phyloP scores from a whole-genome alignment of 2,329 filamentous ascomycete genomes.

The Ilyonectria sp. region DNA sequence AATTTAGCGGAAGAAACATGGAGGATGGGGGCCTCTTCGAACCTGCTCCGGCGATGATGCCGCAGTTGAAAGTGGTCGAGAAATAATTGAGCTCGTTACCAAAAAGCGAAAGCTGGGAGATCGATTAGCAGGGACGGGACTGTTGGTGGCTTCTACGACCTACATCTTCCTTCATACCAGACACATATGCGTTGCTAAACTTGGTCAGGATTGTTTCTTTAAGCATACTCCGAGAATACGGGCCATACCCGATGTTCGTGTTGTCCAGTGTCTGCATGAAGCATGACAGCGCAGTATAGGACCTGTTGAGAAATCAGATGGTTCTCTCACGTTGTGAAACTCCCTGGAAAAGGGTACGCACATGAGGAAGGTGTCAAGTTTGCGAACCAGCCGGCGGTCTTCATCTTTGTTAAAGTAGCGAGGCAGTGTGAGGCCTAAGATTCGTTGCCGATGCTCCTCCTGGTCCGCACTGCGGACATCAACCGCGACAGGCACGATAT shows the following conservation, averaged over 20 bases:
- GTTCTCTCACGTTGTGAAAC: background rate
- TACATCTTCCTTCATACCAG: slow-evolving; percentile 35
- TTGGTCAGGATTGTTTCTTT: background rate
- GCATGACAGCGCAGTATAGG: slow-evolving; percentile 29
- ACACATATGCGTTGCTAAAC: slow-evolving; percentile 33
- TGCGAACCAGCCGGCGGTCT: slow-evolving; percentile 25
- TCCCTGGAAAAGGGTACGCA: background rate
- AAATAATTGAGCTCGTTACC: slow-evolving; percentile 35
- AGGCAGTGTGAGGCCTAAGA: slow-evolving; percentile 22
- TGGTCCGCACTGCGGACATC: slow-evolving; percentile 8
- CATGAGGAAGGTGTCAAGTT: slow-evolving; percentile 31
- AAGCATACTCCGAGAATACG: no score
- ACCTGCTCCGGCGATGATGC: slow-evolving; percentile 34
- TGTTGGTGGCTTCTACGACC: background rate
- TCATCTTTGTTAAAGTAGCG: slow-evolving; percentile 30
- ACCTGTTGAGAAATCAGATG: slow-evolving; percentile 7
- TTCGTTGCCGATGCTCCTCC: slow-evolving; percentile 12
- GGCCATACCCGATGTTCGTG: slow-evolving; percentile 21
- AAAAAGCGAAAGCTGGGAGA: slow-evolving; percentile 21
- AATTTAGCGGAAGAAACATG: background rate
- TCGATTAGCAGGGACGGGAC: background rate
- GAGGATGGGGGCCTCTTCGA: background rate
- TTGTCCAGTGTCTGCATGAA: slow-evolving; percentile 34
- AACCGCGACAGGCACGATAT: slow-evolving; percentile 10
- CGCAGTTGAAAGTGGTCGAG: slow-evolving; percentile 31